Evolutionary conservation across 2,329 filamentous ascomycete species (phyloP), one percentile per base, ranked within the genome.

Genomic region (Exophiala viscosa): DNA sequence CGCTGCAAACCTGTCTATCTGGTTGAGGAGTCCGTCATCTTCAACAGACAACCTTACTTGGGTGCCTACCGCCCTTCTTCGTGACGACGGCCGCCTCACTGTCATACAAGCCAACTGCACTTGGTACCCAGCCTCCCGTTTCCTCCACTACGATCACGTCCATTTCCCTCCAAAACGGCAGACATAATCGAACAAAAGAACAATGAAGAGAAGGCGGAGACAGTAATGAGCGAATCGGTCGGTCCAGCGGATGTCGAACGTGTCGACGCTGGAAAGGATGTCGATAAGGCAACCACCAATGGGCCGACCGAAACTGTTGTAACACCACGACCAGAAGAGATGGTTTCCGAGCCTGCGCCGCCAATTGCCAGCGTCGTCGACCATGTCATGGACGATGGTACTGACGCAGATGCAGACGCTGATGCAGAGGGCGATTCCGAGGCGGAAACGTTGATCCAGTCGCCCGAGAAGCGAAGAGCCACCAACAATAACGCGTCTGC

Each of bases 401-500:
- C 23, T 28, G 23, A 28, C 23, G 23, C 23, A 5, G 23, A 28
- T 7, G 23, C 23, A 18, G 52, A 50, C 18, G 49, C 49, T 40
- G 54, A 69, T 40, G 65, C 60, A 43, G 67, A 73, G 50, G 70
- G 65, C 23, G 73, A 76, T 61, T 76, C 73, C 40, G 73, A 76
- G 65, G 73, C 73, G 48, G 73, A 76, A 63, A 76, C 73, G 15
- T 72, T 75, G 53, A 76, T 76, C 50, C 72, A 76, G 60, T 76
- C 73, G 5, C 73, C 73, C 4, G 71, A 75, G 63, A 75, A 76
- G 64, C 72, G 70, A 61, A 69, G 69, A 52, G 66, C 66, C 51
- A 69, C 71, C 47, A 33, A 58, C 7, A 59, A 60, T 36, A 54
- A 42, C 39, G 41, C 55, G 28, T 56, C 58, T 38, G 49, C 50